Conservation (phyloP, 2,329 filamentous ascomycete species). For the Fusarium beomiforme region DNA sequence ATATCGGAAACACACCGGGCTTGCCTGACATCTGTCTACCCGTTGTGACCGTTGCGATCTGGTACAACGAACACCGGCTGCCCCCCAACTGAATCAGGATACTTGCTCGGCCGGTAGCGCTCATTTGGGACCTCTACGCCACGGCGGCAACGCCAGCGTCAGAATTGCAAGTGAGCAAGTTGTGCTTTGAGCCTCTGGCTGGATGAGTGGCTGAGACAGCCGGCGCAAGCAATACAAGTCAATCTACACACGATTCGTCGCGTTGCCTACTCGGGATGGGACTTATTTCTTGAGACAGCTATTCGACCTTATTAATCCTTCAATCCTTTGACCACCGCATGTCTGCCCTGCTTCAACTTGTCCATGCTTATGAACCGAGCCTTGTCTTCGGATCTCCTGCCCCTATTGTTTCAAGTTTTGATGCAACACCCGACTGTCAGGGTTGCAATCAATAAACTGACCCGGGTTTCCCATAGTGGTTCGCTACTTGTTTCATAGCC, state of each 20-base stretch:
- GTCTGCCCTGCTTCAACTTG: background rate
- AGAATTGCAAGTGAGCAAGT: constrained; percentile 3
- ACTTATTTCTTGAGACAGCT: constrained; percentile 22
- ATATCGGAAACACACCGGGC: constrained; percentile 33
- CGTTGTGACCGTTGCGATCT: background rate
- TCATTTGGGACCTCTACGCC: background rate
- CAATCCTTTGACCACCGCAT: background rate
- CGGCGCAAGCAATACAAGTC: constrained; percentile 18
- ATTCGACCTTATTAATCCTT: constrained; percentile 1
- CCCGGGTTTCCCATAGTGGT: background rate
- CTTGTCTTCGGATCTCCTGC: constrained; percentile 1
- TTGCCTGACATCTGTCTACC: constrained; percentile 12
- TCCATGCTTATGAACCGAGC: constrained; percentile 9
- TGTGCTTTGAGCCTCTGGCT: constrained; percentile 6
- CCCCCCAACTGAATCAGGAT: background rate
- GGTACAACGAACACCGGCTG: constrained; percentile 1
- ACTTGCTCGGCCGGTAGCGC: background rate
- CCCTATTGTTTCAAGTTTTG: constrained; percentile 23
- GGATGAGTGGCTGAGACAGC: constrained; percentile 21
- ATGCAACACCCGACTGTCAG: background rate
- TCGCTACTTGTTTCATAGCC: constrained; percentile 1
- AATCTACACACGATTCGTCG: constrained; percentile 27
- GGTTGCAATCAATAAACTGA: constrained; percentile 1
- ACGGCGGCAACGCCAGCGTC: background rate
- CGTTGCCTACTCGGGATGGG: constrained; percentile 38